These are phyloP conservation scores for Colletotrichum caudatum DNA, from an alignment of 2,329 filamentous ascomycete species.

Conservation along the genomic window DNA sequence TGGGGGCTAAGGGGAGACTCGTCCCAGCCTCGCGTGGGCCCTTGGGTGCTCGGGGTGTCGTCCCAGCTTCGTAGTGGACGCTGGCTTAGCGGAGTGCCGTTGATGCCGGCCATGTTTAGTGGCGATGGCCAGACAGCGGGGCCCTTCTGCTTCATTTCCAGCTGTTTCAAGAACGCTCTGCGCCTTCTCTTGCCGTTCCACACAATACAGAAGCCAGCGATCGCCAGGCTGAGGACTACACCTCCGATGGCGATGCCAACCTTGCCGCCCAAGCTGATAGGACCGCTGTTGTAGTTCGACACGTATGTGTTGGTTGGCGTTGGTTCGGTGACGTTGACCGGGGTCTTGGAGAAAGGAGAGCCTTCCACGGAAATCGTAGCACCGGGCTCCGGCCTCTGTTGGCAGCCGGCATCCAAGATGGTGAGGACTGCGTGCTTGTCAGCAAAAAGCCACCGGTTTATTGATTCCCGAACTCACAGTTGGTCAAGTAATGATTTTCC, in stretches of 20 bases:
- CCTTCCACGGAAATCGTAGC: conserved; percentile 63
- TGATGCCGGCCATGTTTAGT: conserved; percentile 44
- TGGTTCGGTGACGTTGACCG: conserved; percentile 64
- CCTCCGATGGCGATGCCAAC: conserved; percentile 69
- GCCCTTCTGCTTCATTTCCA: conserved; percentile 54
- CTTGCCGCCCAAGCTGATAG: conserved; percentile 65
- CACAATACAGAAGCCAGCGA: conserved; percentile 66
- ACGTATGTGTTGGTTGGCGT: conserved; percentile 55
- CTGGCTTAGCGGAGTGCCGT: conserved; percentile 47
- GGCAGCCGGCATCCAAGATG: conserved; percentile 67
- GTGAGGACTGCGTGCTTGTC: conserved; percentile 55
- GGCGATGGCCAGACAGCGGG: conserved; percentile 58
- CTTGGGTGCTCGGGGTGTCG: conserved; percentile 67
- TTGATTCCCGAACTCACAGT: conserved; percentile 58
- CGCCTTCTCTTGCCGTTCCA: conserved; percentile 68
- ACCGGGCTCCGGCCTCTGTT: conserved; percentile 62
- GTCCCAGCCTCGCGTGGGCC: conserved; percentile 65
- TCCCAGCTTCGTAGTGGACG: conserved; percentile 59
- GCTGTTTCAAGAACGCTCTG: conserved; percentile 61
- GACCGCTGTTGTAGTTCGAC: conserved; percentile 56
- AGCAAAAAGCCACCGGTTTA: conserved; percentile 26
- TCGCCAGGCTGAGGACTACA: conserved; percentile 59
- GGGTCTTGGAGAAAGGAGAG: conserved; percentile 61
- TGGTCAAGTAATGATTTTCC: conserved; percentile 59
- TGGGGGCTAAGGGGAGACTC: conserved; percentile 60